phyloP scores from a whole-genome alignment of 257 asterid genomes.

The Solanum paucissectum region DNA sequence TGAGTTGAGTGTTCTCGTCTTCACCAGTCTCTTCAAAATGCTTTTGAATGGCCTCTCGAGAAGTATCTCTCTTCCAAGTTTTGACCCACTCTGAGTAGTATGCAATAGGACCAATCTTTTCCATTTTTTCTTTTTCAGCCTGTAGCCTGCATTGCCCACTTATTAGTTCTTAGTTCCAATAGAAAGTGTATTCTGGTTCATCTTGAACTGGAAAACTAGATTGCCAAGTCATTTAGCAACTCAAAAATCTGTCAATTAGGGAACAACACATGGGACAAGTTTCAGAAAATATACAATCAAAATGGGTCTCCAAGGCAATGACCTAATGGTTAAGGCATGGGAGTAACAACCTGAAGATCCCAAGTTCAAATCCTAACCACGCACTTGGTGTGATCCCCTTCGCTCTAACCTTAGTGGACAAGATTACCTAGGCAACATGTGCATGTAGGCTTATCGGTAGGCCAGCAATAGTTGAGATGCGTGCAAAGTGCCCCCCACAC shows the following conservation, averaged over 20 bases:
- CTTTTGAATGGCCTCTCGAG: constrained; percentile 74
- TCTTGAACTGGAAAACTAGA: background rate
- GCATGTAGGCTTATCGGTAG: background rate
- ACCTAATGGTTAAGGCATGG: background rate
- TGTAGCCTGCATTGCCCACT: constrained; percentile 44
- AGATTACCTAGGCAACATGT: background rate
- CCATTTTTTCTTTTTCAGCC: constrained; percentile 62
- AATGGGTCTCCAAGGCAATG: background rate
- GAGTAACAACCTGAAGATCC: background rate
- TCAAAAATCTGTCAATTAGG: background rate
- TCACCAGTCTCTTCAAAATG: constrained; percentile 97
- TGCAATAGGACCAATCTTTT: constrained; percentile 62
- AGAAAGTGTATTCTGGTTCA: background rate
- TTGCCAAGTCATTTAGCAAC: background rate
- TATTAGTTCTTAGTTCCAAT: constrained; percentile 8
- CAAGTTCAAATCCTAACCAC: background rate
- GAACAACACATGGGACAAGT: background rate
- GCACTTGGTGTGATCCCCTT: background rate
- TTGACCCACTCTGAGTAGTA: constrained; percentile 89
- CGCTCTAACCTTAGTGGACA: background rate
- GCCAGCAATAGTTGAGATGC: background rate
- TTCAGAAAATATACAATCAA: background rate
- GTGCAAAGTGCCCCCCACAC: background rate
- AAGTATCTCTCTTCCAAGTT: constrained; percentile 81
- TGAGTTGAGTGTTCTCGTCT: constrained; percentile 77